phyloP scores from a whole-genome alignment of 1,139 yeast genomes.

The Geotrichum carabidarum region DNA sequence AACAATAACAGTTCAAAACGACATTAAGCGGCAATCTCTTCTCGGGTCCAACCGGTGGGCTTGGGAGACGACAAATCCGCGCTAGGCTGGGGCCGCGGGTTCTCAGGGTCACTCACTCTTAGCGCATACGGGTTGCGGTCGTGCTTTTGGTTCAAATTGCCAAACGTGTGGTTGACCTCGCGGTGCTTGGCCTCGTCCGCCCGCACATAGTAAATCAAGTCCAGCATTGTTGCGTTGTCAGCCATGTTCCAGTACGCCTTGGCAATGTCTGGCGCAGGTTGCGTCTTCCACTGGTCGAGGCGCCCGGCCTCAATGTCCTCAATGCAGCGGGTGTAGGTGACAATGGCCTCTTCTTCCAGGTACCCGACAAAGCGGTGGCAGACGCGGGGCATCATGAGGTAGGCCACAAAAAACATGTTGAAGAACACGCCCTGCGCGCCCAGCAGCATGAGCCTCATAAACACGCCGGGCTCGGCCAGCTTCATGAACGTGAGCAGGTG shows the following conservation, averaged over 20 bases:
- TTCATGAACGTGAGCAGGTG: constrained; percentile 66
- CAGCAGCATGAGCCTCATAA: constrained; percentile 53
- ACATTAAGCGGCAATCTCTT: constrained; percentile 41
- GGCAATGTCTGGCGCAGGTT: constrained; percentile 47
- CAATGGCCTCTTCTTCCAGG: constrained; percentile 73
- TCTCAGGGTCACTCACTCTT: constrained; percentile 34
- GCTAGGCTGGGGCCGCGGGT: constrained; percentile 50
- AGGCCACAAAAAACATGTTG: constrained; percentile 58
- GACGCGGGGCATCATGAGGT: constrained; percentile 55
- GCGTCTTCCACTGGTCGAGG: constrained; percentile 46
- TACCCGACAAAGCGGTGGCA: constrained; percentile 78
- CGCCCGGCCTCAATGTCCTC: constrained; percentile 50
- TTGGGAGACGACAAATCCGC: constrained; percentile 41
- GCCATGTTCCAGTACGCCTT: constrained; percentile 56
- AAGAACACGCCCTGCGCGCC: constrained; percentile 70
- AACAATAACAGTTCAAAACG: not conserved
- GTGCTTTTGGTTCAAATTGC: constrained; percentile 48
- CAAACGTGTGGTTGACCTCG: constrained; percentile 72
- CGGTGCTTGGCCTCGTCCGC: constrained; percentile 73
- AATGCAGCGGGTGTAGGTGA: constrained; percentile 61
- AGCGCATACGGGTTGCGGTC: constrained; percentile 71
- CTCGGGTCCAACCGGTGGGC: constrained; percentile 58
- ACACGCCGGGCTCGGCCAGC: constrained; percentile 58
- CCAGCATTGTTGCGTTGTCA: constrained; percentile 51
- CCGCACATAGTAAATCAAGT: constrained; percentile 53